phyloP scores from a whole-genome alignment of 441 rosid species.

The Adansonia rubrostipa region DNA sequence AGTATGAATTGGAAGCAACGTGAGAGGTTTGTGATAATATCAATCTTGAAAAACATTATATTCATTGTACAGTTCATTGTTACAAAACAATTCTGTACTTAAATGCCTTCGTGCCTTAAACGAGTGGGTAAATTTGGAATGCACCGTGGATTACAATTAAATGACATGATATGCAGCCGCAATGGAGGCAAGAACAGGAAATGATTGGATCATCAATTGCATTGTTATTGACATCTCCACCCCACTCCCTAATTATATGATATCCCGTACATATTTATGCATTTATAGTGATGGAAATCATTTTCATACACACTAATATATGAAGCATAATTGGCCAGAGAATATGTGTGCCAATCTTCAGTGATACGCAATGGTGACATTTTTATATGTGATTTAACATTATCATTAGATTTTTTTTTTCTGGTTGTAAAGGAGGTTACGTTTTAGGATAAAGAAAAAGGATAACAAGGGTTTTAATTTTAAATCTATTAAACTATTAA shows the following conservation, averaged over 20 bases:
- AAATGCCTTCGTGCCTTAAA: background rate
- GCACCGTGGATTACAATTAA: background rate
- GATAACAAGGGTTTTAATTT: too few relatives aligned
- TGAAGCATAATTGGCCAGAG: background rate
- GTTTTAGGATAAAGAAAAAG: too few relatives aligned
- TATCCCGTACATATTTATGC: background rate
- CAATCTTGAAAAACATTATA: background rate
- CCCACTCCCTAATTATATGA: background rate
- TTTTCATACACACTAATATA: background rate
- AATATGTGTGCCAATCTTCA: background rate
- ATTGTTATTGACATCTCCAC: background rate
- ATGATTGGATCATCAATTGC: background rate
- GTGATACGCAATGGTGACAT: background rate
- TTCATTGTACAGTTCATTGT: background rate
- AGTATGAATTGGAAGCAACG: background rate
- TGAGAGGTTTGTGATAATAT: background rate
- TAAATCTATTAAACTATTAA: too few relatives aligned
- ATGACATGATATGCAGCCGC: background rate
- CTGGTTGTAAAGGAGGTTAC: too few relatives aligned
- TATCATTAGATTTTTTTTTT: background rate
- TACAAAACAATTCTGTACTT: background rate
- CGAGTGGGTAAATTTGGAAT: background rate
- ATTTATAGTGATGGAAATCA: background rate
- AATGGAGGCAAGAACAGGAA: background rate
- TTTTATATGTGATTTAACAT: too few relatives aligned